phyloP scores from a whole-genome alignment of 768 basidiomycete genomes.

The Pisolithus orientalis region DNA sequence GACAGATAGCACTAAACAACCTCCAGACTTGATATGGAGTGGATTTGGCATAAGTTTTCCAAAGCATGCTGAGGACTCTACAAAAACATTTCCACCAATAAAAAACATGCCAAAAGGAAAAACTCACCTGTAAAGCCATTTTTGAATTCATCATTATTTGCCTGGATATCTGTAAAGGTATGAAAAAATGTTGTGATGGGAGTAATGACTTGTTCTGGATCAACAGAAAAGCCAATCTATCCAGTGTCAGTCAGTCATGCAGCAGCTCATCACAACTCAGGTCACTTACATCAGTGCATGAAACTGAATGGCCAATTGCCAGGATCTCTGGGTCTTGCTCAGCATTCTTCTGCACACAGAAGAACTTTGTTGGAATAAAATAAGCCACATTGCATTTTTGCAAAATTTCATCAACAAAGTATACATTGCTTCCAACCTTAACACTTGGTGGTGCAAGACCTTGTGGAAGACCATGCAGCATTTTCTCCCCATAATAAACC shows the following conservation, averaged over 20 bases:
- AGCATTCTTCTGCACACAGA: neutral
- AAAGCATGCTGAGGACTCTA: no score
- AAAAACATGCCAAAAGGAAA: no score
- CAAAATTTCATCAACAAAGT: conserved; percentile 15
- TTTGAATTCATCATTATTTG: neutral
- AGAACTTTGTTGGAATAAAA: neutral
- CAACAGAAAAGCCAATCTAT: neutral
- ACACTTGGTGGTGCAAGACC: no score
- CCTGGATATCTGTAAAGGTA: neutral
- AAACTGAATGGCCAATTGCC: neutral
- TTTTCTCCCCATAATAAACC: neutral
- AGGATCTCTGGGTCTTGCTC: neutral
- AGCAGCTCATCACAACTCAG: neutral
- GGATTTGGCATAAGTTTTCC: neutral
- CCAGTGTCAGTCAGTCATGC: neutral
- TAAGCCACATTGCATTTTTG: neutral
- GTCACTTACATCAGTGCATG: neutral
- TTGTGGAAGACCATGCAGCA: neutral
- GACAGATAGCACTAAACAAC: neutral
- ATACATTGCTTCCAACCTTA: conserved; percentile 11
- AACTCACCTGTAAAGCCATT: conserved; percentile 1
- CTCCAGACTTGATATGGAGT: neutral
- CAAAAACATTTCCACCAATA: no score
- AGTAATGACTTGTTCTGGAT: neutral
- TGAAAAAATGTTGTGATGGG: neutral